Evolutionary conservation across 148 eudicot species (phyloP).

Genomic region (Drosera capensis): DNA sequence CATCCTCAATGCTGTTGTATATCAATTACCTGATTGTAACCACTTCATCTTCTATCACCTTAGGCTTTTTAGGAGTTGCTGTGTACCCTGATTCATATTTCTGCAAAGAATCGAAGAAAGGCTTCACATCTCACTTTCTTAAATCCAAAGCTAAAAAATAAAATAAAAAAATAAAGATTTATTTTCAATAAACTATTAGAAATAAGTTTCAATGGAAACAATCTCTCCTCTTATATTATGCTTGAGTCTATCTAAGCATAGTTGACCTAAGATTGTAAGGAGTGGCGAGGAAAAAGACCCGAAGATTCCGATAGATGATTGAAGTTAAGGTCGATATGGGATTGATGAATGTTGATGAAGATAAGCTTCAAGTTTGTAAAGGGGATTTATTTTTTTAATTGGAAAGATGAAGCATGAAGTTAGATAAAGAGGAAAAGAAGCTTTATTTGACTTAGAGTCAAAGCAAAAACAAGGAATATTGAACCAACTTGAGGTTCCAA

Average conservation of each 20-base stretch:
- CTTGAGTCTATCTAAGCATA: not conserved
- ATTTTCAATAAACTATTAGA: not conserved
- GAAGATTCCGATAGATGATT: not conserved
- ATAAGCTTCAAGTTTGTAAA: no score
- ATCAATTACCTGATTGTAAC: slow-evolving; percentile 47
- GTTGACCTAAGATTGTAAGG: not conserved
- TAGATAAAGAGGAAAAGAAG: not conserved
- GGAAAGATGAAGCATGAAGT: not conserved
- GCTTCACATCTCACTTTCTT: no score
- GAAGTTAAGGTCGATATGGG: no score
- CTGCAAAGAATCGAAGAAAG: slow-evolving; percentile 23
- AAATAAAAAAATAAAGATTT: no score
- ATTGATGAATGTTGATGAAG: no score
- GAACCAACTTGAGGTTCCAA: not conserved
- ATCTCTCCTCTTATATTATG: no score
- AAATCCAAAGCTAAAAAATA: not conserved
- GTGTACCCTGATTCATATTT: slow-evolving; percentile 73
- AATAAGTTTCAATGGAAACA: no score
- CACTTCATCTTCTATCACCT: slow-evolving; percentile 22
- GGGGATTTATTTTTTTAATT: no score
- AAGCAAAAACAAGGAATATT: not conserved
- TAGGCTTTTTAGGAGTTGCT: slow-evolving; percentile 29
- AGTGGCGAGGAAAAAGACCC: not conserved
- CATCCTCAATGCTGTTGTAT: not conserved
- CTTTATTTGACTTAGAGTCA: not conserved